Evolutionary conservation across 177 flowering plant genomes (phyloP).

Genomic region (Telopea speciosissima): DNA sequence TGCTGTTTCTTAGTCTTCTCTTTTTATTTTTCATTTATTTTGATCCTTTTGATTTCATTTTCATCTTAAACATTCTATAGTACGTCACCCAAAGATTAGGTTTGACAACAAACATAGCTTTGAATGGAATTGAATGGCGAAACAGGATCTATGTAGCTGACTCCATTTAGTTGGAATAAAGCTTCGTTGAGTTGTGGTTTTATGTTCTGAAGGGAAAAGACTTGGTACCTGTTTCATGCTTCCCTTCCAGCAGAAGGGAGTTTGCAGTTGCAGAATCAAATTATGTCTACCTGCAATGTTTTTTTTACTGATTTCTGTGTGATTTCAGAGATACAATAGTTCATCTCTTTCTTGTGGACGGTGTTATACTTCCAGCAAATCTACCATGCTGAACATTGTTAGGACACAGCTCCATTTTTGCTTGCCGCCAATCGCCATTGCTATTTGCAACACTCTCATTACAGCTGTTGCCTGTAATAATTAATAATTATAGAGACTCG

Average conservation of each 20-base stretch:
- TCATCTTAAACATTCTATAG: too few species aligned
- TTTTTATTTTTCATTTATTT: too few species aligned
- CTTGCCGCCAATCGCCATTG: too few species aligned
- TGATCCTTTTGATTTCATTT: not conserved
- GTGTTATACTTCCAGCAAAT: too few species aligned
- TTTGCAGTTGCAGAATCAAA: not conserved
- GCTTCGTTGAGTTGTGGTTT: not conserved
- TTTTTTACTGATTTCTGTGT: not conserved
- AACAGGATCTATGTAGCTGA: not conserved
- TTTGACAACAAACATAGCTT: not conserved
- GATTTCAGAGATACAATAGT: not conserved
- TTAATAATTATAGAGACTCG: too few species aligned
- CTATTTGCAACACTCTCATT: too few species aligned
- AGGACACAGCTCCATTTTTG: too few species aligned
- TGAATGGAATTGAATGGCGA: not conserved
- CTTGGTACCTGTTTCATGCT: too few species aligned
- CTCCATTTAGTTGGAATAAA: not conserved
- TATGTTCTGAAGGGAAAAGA: not conserved
- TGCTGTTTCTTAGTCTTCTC: not conserved
- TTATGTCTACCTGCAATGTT: not conserved
- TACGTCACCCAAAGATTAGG: too few species aligned
- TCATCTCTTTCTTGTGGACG: not conserved
- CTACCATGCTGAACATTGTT: too few species aligned
- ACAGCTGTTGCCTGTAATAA: too few species aligned
- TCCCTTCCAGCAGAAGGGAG: not conserved